These are phyloP conservation scores for Pichia sp. DNA, from an alignment of 1,139 yeast genomes.

Conservation along the genomic window DNA sequence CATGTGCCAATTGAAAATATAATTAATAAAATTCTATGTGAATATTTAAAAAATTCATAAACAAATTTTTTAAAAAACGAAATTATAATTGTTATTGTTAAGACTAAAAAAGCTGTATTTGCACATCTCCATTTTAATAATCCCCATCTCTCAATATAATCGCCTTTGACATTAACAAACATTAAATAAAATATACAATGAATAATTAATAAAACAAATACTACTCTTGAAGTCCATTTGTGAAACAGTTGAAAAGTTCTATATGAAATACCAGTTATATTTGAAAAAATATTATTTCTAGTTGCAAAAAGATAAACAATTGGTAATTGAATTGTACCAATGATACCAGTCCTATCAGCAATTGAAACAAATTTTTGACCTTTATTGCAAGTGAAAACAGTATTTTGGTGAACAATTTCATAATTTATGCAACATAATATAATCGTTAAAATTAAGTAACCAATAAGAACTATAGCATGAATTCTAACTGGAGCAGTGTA, in stretches of 20 bases:
- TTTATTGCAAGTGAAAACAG: slow-evolving; percentile 26
- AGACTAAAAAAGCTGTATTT: slow-evolving; percentile 29
- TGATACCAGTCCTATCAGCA: slow-evolving; percentile 57
- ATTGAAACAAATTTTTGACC: slow-evolving; percentile 34
- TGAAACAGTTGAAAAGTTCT: slow-evolving; percentile 55
- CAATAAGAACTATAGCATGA: slow-evolving; percentile 26
- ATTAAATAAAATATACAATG: slow-evolving; percentile 39
- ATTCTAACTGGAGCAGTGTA: slow-evolving; percentile 28
- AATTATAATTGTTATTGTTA: slow-evolving; percentile 30
- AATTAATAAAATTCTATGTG: slow-evolving; percentile 38
- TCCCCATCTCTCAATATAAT: slow-evolving; percentile 41
- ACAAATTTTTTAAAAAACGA: slow-evolving; percentile 32
- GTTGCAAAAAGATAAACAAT: slow-evolving; percentile 53
- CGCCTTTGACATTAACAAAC: slow-evolving; percentile 33
- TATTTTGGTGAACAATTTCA: slow-evolving; percentile 24
- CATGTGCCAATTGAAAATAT: slow-evolving; percentile 41
- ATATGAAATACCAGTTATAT: slow-evolving; percentile 55
- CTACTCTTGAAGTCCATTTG: slow-evolving; percentile 51
- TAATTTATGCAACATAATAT: slow-evolving; percentile 28
- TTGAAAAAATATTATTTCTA: slow-evolving; percentile 53
- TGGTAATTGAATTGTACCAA: slow-evolving; percentile 52
- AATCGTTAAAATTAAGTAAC: slow-evolving; percentile 24
- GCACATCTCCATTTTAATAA: slow-evolving; percentile 36
- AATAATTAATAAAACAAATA: slow-evolving; percentile 34
- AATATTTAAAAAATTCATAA: slow-evolving; percentile 41